Base-by-base conservation (phyloP, 1,284 basidiomycete genomes). In the Pyrrhoderma lamaoense region DNA sequence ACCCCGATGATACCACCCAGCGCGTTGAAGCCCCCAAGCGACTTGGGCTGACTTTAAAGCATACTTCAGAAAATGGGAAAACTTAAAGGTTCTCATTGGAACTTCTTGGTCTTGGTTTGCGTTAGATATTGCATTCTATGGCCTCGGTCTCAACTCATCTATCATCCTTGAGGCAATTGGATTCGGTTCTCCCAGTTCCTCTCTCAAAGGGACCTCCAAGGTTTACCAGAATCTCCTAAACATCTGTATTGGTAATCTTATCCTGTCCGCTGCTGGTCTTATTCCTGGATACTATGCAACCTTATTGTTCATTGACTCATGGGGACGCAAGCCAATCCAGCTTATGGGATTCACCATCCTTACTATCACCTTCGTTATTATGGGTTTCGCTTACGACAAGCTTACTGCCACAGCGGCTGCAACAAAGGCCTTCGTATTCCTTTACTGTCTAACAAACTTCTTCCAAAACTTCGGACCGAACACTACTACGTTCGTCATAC, bases 401-500 rank as follows among this genome's bases (percentile, higher is more conserved):
- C 73, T 88, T 60, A 72, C 70, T 53, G 64, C 70, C 43, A 68
- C 74, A 19, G 1, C 18, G 16, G 2, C 57, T 16, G 65, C 61
- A 50, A 67, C 58, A 21, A 72, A 74, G 36, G 69, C 74, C 0
- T 82, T 86, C 62, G 73, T 85, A 45, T 74, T 77, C 63, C 66
- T 85, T 39, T 86, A 77, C 65, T 81, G 79, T 64, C 67, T 83
- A 51, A 67, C 79, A 45, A 75, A 72, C 61, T 76, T 77, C 60
- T 77, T 76, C 63, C 67, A 70, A 50, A 77, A 76, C 59, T 79
- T 77, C 59, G 83, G 85, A 2, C 81, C 86, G 35, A 89, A 87
- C 67, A 79, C 82, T 2, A 88, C 85, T 2, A 88, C 85, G 11
- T 89, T 74, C 57, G 59, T 88, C 57, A 67, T 87, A 39, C 86